These are phyloP conservation scores for Cladosporium cucumerinum DNA, from an alignment of 2,329 filamentous ascomycete genomes.

Conservation along the genomic window DNA sequence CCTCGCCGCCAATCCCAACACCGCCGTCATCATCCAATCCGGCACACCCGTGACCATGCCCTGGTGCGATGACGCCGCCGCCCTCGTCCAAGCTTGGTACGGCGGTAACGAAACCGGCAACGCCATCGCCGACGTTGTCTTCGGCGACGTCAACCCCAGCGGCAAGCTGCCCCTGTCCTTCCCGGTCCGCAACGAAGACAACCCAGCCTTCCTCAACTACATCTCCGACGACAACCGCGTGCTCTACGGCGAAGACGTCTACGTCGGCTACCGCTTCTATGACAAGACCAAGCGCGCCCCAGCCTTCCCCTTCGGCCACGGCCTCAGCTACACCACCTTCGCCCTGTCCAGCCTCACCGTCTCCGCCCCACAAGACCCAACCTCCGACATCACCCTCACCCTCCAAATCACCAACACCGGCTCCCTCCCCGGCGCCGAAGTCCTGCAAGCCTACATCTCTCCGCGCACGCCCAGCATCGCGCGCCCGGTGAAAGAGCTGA, in stretches of 20 bases:
- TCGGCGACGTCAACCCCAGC: conserved; percentile 69
- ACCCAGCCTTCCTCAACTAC: conserved; percentile 70
- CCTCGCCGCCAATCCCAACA: conserved; percentile 63
- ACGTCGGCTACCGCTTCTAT: conserved; percentile 71
- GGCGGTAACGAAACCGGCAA: conserved; percentile 78
- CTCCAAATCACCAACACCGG: conserved; percentile 58
- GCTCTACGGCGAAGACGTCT: conserved; percentile 69
- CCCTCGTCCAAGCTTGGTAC: conserved; percentile 57
- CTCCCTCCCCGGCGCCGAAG: conserved; percentile 56
- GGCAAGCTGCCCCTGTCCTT: conserved; percentile 74
- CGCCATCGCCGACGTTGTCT: conserved; percentile 72
- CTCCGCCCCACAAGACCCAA: conserved; percentile 40
- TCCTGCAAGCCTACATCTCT: conserved; percentile 66
- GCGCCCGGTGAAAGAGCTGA: conserved; percentile 67
- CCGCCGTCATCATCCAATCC: conserved; percentile 71
- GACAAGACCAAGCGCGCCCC: conserved; percentile 59
- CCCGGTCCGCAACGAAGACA: conserved; percentile 49
- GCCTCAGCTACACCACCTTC: conserved; percentile 74
- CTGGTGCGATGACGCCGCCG: conserved; percentile 59
- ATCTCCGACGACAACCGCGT: conserved; percentile 66
- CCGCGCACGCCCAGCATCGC: conserved; percentile 61
- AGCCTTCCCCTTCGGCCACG: conserved; percentile 73
- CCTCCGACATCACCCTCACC: conserved; percentile 43
- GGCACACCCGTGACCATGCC: conserved; percentile 72
- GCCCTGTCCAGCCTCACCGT: conserved; percentile 58